Conservation (phyloP, 768 basidiomycete genomes). For the Suillus sp. region DNA sequence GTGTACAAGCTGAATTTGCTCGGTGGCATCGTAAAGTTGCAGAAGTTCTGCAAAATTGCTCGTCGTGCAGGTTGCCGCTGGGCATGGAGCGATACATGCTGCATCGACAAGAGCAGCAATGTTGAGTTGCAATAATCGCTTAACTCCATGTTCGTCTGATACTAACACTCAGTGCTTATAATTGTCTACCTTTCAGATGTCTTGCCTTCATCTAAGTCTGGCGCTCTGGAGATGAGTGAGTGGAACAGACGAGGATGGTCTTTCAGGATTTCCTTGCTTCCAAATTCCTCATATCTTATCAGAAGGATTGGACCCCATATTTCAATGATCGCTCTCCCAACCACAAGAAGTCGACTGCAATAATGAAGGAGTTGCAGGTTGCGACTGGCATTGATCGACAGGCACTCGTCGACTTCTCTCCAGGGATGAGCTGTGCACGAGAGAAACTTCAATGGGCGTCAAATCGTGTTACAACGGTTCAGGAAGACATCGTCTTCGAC, state of each 20-base stretch:
- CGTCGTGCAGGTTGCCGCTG: not conserved
- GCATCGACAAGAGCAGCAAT: not conserved
- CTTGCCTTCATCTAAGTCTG: not conserved
- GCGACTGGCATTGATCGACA: not conserved
- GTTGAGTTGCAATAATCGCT: not conserved
- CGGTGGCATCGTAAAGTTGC: not conserved
- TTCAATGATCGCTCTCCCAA: not conserved
- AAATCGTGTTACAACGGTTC: not conserved
- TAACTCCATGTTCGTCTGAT: not conserved
- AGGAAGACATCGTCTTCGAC: not conserved
- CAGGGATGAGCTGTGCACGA: not conserved
- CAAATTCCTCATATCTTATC: not conserved
- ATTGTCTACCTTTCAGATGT: not conserved
- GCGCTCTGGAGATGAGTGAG: not conserved
- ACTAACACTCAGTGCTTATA: not conserved
- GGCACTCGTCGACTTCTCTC: not conserved
- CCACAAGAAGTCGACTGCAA: not conserved
- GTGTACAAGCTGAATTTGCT: not conserved
- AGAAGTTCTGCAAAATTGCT: not conserved
- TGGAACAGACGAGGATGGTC: not conserved
- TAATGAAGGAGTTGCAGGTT: not conserved
- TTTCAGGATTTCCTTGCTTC: not conserved
- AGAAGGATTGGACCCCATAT: not conserved
- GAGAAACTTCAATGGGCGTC: not conserved
- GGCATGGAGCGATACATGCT: not conserved